These are phyloP conservation scores for Colletotrichum lentis DNA, from an alignment of 2,329 filamentous ascomycete genomes.

Conservation along the genomic window DNA sequence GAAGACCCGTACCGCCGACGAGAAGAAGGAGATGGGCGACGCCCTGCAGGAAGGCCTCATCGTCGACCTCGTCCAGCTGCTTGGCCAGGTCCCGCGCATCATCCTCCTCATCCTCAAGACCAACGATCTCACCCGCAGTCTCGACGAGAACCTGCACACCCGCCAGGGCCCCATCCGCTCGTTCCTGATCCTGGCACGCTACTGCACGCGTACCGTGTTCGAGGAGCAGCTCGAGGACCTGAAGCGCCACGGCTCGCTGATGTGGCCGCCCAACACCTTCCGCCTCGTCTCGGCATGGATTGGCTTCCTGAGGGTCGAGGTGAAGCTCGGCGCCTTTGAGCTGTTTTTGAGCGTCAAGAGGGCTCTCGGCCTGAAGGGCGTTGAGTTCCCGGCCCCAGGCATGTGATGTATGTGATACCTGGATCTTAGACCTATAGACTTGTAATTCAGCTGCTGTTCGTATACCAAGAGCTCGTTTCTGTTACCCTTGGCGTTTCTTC, in stretches of 20 bases:
- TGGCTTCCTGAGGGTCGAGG: slow-evolving; percentile 66
- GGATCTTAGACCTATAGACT: slow-evolving; percentile 32
- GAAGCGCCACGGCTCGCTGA: slow-evolving; percentile 59
- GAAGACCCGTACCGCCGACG: slow-evolving; percentile 70
- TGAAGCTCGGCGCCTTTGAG: slow-evolving; percentile 71
- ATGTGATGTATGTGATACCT: slow-evolving; percentile 29
- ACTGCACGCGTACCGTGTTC: slow-evolving; percentile 72
- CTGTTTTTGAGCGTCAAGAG: slow-evolving; percentile 66
- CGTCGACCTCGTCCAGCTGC: slow-evolving; percentile 84
- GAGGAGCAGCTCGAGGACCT: slow-evolving; percentile 70
- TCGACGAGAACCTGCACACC: slow-evolving; percentile 90
- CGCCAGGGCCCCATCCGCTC: slow-evolving; percentile 69
- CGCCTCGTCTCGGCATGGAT: slow-evolving; percentile 65
- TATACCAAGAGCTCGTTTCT: not conserved
- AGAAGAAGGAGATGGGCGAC: slow-evolving; percentile 86
- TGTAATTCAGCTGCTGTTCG: slow-evolving; percentile 8
- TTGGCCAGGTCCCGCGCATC: slow-evolving; percentile 88
- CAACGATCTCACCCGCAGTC: slow-evolving; percentile 91
- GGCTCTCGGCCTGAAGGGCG: slow-evolving; percentile 46
- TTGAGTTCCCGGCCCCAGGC: slow-evolving; percentile 34
- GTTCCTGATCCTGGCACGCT: slow-evolving; percentile 74
- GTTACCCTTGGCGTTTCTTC: not conserved
- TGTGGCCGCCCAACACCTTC: slow-evolving; percentile 66
- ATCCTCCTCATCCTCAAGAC: slow-evolving; percentile 97
- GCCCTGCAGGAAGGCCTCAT: slow-evolving; percentile 89